Percentiles rank a stretch among this genome's conserved stretches.
Evolutionary conservation across 192 early-diverging fungal species (phyloP).

Genomic region (Coemansia sp.): DNA sequence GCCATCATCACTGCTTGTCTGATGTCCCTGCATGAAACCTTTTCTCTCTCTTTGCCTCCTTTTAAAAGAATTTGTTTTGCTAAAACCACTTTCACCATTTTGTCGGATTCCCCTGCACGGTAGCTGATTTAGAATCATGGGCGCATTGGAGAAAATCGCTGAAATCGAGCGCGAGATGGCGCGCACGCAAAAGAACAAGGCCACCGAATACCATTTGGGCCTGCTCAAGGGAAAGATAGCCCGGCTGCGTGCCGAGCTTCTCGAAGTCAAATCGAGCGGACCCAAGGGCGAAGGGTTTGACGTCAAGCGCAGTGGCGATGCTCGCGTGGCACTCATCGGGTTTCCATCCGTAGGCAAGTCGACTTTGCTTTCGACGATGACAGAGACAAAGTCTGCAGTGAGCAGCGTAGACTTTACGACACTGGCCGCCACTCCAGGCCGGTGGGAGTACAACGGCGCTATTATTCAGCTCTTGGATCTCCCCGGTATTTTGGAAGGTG

Average conservation of each 20-base stretch:
- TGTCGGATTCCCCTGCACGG: neutral
- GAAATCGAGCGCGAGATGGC: conserved; percentile 89
- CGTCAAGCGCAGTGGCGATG: conserved; percentile 96
- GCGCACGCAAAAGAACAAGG: conserved; percentile 99
- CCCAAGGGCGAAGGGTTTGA: conserved; percentile 90
- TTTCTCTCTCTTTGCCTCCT: neutral
- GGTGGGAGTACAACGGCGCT: conserved; percentile 93
- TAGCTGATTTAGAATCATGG: conserved; percentile 54
- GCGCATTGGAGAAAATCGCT: conserved; percentile 84
- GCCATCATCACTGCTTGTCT: too few species aligned
- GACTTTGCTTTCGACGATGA: conserved; percentile 89
- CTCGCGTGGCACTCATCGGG: conserved; percentile 90
- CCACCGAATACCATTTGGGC: conserved; percentile 97
- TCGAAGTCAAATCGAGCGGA: conserved; percentile 66
- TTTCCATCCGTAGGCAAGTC: conserved; percentile 99
- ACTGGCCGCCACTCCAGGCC: conserved; percentile 91
- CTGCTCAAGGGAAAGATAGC: conserved; percentile 97
- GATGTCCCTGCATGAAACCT: neutral
- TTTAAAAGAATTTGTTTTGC: neutral
- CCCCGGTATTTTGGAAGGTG: conserved; percentile 98
- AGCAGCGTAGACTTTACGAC: conserved; percentile 96
- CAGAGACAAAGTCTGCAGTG: conserved; percentile 86
- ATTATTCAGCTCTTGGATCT: conserved; percentile 97
- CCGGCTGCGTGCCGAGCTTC: conserved; percentile 71
- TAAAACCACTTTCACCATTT: neutral